These are phyloP conservation scores for Lactarius hatsudake DNA, from an alignment of 768 basidiomycete species.

Conservation along the genomic window DNA sequence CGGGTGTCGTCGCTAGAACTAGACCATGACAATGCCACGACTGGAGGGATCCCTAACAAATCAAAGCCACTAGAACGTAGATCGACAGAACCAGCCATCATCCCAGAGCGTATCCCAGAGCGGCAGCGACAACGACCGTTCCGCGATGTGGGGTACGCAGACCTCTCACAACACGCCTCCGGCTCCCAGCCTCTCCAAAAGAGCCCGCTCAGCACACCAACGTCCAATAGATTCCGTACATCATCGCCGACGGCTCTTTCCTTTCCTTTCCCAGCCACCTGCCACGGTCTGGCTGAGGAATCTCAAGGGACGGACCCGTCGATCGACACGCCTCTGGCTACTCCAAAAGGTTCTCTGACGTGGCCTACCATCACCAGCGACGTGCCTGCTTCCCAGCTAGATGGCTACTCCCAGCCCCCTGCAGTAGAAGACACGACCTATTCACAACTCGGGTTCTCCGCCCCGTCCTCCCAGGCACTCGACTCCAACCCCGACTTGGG, in stretches of 20 bases:
- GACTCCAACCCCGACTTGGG: neutral
- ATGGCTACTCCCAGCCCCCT: conserved; percentile 34
- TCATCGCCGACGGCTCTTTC: conserved; percentile 1
- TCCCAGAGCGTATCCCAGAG: conserved; percentile 15
- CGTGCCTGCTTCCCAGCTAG: conserved; percentile 40
- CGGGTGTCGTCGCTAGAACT: neutral
- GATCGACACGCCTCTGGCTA: conserved; percentile 51
- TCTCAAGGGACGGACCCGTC: conserved; percentile 48
- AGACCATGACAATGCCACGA: neutral
- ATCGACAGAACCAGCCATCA: conserved; percentile 25
- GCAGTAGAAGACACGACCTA: conserved; percentile 37
- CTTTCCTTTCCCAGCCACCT: conserved; percentile 15
- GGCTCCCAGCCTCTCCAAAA: conserved; percentile 12
- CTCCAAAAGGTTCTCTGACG: conserved; percentile 54
- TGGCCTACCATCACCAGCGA: conserved; percentile 38
- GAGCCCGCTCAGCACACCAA: neutral
- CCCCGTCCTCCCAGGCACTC: conserved; percentile 23
- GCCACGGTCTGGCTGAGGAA: conserved; percentile 8
- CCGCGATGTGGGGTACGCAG: conserved; percentile 20
- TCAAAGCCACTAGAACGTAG: conserved; percentile 22
- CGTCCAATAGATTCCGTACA: neutral
- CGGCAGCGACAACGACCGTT: conserved; percentile 7
- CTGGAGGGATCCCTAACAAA: neutral
- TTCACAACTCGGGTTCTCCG: conserved; percentile 39
- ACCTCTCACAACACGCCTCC: conserved; percentile 19